Base-by-base conservation (phyloP, 192 early-diverging fungal species). In the Coemansia guatemalensis region DNA sequence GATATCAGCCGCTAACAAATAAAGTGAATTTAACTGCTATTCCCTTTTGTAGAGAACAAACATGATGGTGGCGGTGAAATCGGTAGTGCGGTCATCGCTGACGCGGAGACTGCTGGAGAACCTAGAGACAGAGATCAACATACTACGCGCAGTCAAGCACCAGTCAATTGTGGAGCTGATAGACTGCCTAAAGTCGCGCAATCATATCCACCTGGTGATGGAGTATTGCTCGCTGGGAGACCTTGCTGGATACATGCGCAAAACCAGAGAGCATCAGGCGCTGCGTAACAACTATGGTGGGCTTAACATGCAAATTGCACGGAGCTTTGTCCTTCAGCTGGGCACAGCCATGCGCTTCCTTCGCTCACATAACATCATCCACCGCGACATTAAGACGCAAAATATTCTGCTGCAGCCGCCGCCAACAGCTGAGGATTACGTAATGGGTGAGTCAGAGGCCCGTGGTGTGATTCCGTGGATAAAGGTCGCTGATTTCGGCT, bases 321-420 rank as follows among this genome's bases (percentile, higher is more conserved):
- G 92, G 33, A 86, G 93, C 62, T 95, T 97, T 82, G 74, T 99
- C 41, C 82, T 84, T 49, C 94, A 96, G 82, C 66, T 81, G 64
- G 73, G 78, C 33, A 85, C 87, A 5, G 97, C 97, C 8, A 82
- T 99, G 71, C 85, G 89, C 56, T 98, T 96, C 64, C 75, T 99
- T 55, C 82, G 93, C 2, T 87, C 89, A 32, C 85, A 92, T 27
- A 88, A 89, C 55, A 82, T 99, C 47, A 95, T 99, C 29, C 97
- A 99, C 83, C 80, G 97, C 30, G 97, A 99, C 64, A 88, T 99
- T 56, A 99, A 99, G 80, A 96, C 97, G 11, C 97, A 95, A 88
- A 94, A 96, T 74, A 85, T 95, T 11, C 80, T 93, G 17, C 71
- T 98, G n/a, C 78, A 85, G 47, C 88, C 89, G 12, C 73, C 89